Evolutionary conservation across 169 alveolate genomes (phyloP).

Genomic region (Plasmodium fragile): DNA sequence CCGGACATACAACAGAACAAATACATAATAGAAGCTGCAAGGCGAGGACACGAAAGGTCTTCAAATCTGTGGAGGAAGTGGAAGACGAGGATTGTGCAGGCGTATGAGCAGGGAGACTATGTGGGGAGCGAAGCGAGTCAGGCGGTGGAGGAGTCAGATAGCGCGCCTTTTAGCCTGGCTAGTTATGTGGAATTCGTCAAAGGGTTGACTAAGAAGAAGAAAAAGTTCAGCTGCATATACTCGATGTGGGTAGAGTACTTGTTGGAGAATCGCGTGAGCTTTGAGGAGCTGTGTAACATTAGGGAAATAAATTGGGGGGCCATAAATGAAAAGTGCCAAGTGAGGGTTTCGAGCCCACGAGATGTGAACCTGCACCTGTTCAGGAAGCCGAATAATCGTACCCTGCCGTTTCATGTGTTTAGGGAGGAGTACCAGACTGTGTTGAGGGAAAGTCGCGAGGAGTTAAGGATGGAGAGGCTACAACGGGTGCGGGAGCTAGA

Average conservation of each 20-base stretch:
- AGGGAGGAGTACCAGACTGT: slow-evolving; percentile 28
- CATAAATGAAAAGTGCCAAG: slow-evolving; percentile 10
- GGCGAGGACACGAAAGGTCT: slow-evolving; percentile 21
- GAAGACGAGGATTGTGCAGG: not conserved
- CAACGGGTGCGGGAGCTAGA: too few relatives aligned
- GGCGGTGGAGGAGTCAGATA: not conserved
- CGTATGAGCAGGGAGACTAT: not conserved
- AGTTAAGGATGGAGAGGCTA: not conserved
- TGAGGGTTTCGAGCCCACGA: not conserved
- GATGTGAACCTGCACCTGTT: not conserved
- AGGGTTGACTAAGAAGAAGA: slow-evolving; percentile 32
- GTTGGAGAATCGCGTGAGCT: not conserved
- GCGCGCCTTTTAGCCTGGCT: not conserved
- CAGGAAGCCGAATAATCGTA: slow-evolving; percentile 17
- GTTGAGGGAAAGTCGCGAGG: not conserved
- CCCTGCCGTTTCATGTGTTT: slow-evolving; percentile 14
- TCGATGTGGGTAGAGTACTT: slow-evolving; percentile 33
- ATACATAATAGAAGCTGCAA: slow-evolving; percentile 57
- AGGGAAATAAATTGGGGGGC: slow-evolving; percentile 19
- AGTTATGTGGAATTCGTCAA: slow-evolving; percentile 36
- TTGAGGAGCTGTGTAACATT: slow-evolving; percentile 2
- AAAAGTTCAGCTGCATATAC: slow-evolving; percentile 35
- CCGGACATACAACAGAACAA: slow-evolving; percentile 33
- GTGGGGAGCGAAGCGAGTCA: not conserved
- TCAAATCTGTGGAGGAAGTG: slow-evolving; percentile 37